A percentile compares a stretch with the other conserved stretches of the same genome.
Evolutionary conservation across 2,329 filamentous ascomycete genomes (phyloP).

Genomic region (Onygena corvina): DNA sequence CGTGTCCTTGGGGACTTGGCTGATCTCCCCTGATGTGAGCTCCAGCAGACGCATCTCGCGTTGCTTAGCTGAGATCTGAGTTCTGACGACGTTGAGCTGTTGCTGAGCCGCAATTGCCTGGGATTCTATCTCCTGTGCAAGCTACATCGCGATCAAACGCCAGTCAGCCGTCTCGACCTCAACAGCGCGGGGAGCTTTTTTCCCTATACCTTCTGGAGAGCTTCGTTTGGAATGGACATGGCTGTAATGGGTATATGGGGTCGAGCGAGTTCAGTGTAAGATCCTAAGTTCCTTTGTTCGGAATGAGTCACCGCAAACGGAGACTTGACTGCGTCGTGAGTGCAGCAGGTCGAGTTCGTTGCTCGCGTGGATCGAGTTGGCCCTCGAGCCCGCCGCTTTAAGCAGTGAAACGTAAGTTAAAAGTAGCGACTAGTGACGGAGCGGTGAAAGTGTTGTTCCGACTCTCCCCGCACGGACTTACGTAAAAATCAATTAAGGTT

Average conservation of each 20-base stretch:
- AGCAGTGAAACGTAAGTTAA: too few species aligned
- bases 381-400: too few species aligned
- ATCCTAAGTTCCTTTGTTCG: too few species aligned
- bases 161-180: neutral
- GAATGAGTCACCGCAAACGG: too few species aligned
- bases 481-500: too few species aligned
- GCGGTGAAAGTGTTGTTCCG: too few species aligned
- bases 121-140: conserved; percentile 85
- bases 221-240: conserved; percentile 92
- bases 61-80: conserved; percentile 74
- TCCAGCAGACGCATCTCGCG: conserved; percentile 80
- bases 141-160: conserved; percentile 41
- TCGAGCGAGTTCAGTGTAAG: neutral
- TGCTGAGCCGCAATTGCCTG: conserved; percentile 82
- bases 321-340: too few species aligned
- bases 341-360: too few species aligned
- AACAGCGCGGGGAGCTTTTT: neutral
- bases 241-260: conserved; percentile 18
- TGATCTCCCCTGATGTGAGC: conserved; percentile 72
- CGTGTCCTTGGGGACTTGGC: conserved; percentile 60
- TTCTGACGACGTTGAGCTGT: conserved; percentile 74
- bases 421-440: too few species aligned
- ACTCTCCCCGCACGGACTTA: too few species aligned
- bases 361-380: too few species aligned
- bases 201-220: conserved; percentile 60